Evolutionary conservation across 768 basidiomycete genomes (phyloP).

Genomic region (Gelatoporia subvermispora): DNA sequence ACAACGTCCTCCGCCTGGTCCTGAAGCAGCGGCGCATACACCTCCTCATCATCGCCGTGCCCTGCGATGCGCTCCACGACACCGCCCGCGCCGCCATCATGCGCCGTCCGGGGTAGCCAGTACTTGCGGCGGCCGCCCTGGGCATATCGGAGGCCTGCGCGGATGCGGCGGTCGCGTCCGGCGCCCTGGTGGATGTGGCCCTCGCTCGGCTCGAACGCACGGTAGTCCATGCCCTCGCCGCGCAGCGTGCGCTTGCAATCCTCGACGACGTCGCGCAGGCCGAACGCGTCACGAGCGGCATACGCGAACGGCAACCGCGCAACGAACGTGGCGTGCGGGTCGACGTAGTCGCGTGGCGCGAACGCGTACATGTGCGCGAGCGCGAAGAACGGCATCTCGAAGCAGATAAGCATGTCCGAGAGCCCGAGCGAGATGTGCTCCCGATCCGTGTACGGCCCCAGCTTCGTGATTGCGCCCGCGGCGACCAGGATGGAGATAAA

Average conservation of each 20-base stretch:
- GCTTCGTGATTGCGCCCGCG: slow-evolving; percentile 62
- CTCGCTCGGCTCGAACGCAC: slow-evolving; percentile 94
- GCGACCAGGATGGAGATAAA: slow-evolving; percentile 86
- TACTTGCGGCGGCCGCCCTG: slow-evolving; percentile 92
- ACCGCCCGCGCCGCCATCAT: slow-evolving; percentile 36
- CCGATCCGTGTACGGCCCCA: slow-evolving; percentile 83
- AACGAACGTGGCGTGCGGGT: slow-evolving; percentile 53
- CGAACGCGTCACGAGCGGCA: slow-evolving; percentile 86
- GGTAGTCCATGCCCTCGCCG: slow-evolving; percentile 92
- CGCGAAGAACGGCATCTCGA: slow-evolving; percentile 98
- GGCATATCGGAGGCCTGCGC: slow-evolving; percentile 88
- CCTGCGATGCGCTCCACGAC: slow-evolving; percentile 39
- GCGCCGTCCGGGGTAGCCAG: slow-evolving; percentile 78
- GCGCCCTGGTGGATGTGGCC: slow-evolving; percentile 88
- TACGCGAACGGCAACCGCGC: slow-evolving; percentile 88
- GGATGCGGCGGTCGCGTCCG: slow-evolving; percentile 80
- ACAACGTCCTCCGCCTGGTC: slow-evolving; percentile 60
- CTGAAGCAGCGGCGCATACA: slow-evolving; percentile 70
- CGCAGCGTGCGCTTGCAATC: slow-evolving; percentile 78
- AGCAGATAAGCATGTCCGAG: slow-evolving; percentile 86
- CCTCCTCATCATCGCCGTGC: slow-evolving; percentile 44
- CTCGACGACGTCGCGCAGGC: slow-evolving; percentile 79
- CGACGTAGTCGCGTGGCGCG: slow-evolving; percentile 83
- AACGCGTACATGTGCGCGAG: slow-evolving; percentile 95
- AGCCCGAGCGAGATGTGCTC: slow-evolving; percentile 89